A percentile compares a stretch with the other conserved stretches of the same genome.
These are phyloP conservation scores for Phytophthora crassamura DNA, from an alignment of 352 stramenopile species.

Conservation along the genomic window DNA sequence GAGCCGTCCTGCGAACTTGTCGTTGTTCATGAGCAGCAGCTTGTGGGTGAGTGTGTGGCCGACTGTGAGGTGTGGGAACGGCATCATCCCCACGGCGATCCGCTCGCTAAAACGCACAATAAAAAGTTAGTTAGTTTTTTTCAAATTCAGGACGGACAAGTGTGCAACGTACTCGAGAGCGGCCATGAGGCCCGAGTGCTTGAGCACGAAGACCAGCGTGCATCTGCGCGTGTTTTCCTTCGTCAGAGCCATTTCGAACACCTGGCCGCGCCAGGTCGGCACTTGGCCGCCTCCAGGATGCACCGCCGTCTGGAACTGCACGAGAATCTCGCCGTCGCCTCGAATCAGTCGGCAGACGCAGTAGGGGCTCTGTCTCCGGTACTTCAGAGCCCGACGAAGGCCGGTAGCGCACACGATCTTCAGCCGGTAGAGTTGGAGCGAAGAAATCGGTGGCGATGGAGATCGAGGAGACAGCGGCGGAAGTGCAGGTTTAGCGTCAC, in stretches of 20 bases:
- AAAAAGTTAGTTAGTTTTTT: slow-evolving; percentile 5
- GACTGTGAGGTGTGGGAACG: slow-evolving; percentile 26
- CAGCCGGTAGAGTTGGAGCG: slow-evolving; percentile 28
- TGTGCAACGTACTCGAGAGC: slow-evolving; percentile 32
- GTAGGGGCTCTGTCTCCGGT: slow-evolving; percentile 31
- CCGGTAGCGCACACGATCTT: slow-evolving; percentile 31
- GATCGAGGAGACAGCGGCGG: slow-evolving; percentile 23
- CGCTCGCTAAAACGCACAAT: slow-evolving; percentile 22
- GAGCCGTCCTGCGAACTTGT: slow-evolving; percentile 27
- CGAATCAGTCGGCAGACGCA: slow-evolving; percentile 36
- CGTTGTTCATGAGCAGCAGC: slow-evolving; percentile 36
- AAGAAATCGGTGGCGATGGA: slow-evolving; percentile 4
- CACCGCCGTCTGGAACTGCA: slow-evolving; percentile 31
- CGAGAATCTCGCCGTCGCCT: slow-evolving; percentile 24
- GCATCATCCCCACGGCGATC: slow-evolving; percentile 37
- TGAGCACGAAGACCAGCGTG: slow-evolving; percentile 38
- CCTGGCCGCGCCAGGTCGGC: slow-evolving; percentile 30
- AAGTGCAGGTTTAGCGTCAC: slow-evolving; percentile 2
- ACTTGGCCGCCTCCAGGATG: slow-evolving; percentile 31
- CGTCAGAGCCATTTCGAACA: slow-evolving; percentile 37
- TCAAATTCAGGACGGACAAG: neutral
- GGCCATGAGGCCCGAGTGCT: slow-evolving; percentile 25
- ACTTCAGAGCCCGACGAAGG: slow-evolving; percentile 26
- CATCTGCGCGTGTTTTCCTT: slow-evolving; percentile 25
- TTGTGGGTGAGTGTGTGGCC: slow-evolving; percentile 31